Conservation (phyloP, 2,329 filamentous ascomycete genomes). For the Colletotrichum cuscutae region DNA sequence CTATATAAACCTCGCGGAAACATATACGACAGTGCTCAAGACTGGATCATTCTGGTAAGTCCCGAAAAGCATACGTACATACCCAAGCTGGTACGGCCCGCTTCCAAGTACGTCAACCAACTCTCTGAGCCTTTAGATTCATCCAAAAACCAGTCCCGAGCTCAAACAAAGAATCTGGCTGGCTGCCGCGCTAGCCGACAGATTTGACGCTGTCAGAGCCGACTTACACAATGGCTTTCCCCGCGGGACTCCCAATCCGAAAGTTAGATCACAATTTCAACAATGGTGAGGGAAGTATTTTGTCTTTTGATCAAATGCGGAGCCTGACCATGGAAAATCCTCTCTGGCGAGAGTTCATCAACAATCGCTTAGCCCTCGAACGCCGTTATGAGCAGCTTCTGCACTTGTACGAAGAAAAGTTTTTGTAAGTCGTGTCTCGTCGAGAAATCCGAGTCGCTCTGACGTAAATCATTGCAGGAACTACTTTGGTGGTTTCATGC, state of each 20-base stretch:
- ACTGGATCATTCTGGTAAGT: not conserved
- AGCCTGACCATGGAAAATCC: slow-evolving; percentile 34
- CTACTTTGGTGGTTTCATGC: slow-evolving; percentile 37
- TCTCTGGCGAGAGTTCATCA: slow-evolving; percentile 39
- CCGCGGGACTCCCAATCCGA: slow-evolving; percentile 7
- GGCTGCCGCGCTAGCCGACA: not conserved
- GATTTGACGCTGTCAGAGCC: not conserved
- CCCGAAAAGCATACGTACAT: not conserved
- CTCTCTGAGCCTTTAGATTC: not conserved
- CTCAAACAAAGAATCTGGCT: not conserved
- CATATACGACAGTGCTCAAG: not conserved
- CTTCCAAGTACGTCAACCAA: not conserved
- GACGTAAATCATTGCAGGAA: not conserved
- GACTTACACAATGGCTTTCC: not conserved
- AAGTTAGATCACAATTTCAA: slow-evolving; percentile 40
- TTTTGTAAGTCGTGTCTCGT: slow-evolving; percentile 13
- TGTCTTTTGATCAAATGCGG: slow-evolving; percentile 38
- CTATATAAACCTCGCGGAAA: not conserved
- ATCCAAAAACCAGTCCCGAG: not conserved
- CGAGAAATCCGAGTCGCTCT: not conserved
- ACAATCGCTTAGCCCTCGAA: slow-evolving; percentile 37
- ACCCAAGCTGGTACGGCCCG: not conserved
- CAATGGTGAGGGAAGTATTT: slow-evolving; percentile 38
- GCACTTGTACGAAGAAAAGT: slow-evolving; percentile 36
- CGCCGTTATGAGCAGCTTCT: slow-evolving; percentile 37